Base-by-base conservation (phyloP, 768 basidiomycete genomes). In the Leccinum imitatum region DNA sequence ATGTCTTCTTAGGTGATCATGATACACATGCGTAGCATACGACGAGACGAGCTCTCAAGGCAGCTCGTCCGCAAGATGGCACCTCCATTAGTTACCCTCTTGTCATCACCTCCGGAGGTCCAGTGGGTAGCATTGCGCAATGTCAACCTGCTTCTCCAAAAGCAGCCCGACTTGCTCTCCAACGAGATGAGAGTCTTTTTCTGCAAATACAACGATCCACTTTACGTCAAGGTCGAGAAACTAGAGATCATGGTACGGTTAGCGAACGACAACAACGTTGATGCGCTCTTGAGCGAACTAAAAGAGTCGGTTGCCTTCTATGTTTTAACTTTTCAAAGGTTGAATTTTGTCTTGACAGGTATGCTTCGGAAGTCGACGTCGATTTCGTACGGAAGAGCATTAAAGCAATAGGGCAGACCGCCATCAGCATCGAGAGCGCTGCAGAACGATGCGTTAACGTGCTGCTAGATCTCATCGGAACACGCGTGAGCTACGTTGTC, bases 131-230 rank as follows among this genome's bases (percentile, higher is more conserved):
- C 95, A 0, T 78, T 99, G 55, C 86, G 97, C 30, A 98, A 98
- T 70, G 94, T 98, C 78, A 98, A 98, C 69, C 85, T 99, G 30
- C 82, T 99, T 27, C 85, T 99, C 2, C 96, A 99, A 75, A 96
- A 96, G 70, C 87, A 93, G 4, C 77, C 93, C 2, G 94, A 95
- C 63, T 81, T 97, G 60, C 84, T 99, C 9, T 85, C 89, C 7
- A 97, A 91, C 75, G 96, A 99, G 75, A 95, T 99, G 93, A 84
- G 95, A 50, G 97, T 99, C 19, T 99, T 99, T 74, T 99, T 98
- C 81, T 98, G 96, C 86, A 99, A 99, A 75, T 98, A 99, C 77
- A 98, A 98, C 69, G 96, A 99, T 70, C 96, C 96, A 6, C 78
- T 96, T n/a, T 99, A 98, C 69, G 95, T 98, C 73, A 99, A 99